These are phyloP conservation scores for Oemleria cerasiformis DNA, from an alignment of 306 rosid species.

Conservation along the genomic window DNA sequence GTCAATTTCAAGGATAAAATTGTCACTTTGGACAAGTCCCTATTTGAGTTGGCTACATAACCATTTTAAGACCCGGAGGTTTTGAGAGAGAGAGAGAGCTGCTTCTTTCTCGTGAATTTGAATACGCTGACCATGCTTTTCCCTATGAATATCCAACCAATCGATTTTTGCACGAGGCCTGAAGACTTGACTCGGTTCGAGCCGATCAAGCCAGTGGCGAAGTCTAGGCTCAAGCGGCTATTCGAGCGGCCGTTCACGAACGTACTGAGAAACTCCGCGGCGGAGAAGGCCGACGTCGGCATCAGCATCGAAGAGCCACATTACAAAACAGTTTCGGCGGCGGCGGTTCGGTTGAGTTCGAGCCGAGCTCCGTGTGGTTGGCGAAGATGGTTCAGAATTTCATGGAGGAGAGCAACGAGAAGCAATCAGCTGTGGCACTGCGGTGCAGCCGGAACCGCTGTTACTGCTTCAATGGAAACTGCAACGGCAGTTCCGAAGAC, in stretches of 20 bases:
- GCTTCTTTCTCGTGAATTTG: slow-evolving; percentile 7
- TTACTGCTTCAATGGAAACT: slow-evolving; percentile 64
- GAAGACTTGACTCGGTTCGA: slow-evolving; percentile 42
- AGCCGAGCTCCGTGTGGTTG: slow-evolving; percentile 73
- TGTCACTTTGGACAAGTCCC: too few relatives aligned
- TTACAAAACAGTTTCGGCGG: slow-evolving; percentile 29
- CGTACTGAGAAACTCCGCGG: slow-evolving; percentile 43
- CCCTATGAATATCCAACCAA: slow-evolving; percentile 79
- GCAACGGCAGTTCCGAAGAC: slow-evolving; percentile 53
- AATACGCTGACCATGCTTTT: slow-evolving; percentile 43
- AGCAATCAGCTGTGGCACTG: slow-evolving; percentile 27
- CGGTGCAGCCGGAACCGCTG: slow-evolving; percentile 59
- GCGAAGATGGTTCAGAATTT: slow-evolving; percentile 82
- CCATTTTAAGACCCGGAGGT: too few relatives aligned
- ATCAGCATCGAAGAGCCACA: slow-evolving; percentile 29
- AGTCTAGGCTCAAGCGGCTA: slow-evolving; percentile 74
- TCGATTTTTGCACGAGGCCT: slow-evolving; percentile 42
- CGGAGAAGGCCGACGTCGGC: slow-evolving; percentile 44
- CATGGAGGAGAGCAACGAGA: slow-evolving; percentile 77
- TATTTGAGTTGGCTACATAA: too few relatives aligned
- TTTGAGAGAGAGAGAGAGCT: not conserved
- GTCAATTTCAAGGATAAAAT: too few relatives aligned
- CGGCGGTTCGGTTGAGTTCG: slow-evolving; percentile 37
- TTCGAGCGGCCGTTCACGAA: slow-evolving; percentile 69
- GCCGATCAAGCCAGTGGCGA: slow-evolving; percentile 55